Evolutionary conservation across 2,329 filamentous ascomycete genomes (phyloP).

Genomic region (Nemania serpens): DNA sequence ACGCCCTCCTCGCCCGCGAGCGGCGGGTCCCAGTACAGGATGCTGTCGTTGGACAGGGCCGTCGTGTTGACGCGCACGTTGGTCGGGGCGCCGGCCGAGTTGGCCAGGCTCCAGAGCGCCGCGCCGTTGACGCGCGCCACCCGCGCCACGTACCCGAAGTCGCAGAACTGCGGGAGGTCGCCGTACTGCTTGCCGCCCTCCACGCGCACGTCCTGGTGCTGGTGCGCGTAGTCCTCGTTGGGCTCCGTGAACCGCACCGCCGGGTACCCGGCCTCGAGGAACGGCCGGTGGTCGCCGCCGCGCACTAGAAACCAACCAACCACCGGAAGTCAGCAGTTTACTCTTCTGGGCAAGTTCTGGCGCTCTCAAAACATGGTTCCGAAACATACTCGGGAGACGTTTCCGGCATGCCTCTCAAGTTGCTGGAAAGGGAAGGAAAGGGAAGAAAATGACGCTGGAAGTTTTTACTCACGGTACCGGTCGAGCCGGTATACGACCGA

Average conservation of each 20-base stretch:
- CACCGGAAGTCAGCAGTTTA: no score
- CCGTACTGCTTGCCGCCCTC: slow-evolving; percentile 56
- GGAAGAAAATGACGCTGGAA: no score
- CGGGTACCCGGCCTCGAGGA: slow-evolving; percentile 59
- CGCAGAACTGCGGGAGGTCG: slow-evolving; percentile 60
- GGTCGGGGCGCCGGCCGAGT: slow-evolving; percentile 53
- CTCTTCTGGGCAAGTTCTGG: no score
- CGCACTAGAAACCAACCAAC: no score
- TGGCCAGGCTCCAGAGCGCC: slow-evolving; percentile 57
- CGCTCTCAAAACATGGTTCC: no score
- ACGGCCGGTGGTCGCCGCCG: slow-evolving; percentile 60
- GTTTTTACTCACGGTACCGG: no score
- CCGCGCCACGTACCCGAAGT: slow-evolving; percentile 58
- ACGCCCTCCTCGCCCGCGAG: slow-evolving; percentile 39
- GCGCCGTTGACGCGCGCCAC: slow-evolving; percentile 61
- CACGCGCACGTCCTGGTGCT: slow-evolving; percentile 59
- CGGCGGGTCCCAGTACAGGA: slow-evolving; percentile 55
- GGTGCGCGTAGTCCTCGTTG: slow-evolving; percentile 60
- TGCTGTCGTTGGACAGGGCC: slow-evolving; percentile 53
- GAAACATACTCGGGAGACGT: no score
- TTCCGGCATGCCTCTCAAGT: no score
- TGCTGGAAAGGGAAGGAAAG: no score
- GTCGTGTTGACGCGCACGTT: slow-evolving; percentile 56
- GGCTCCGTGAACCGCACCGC: slow-evolving; percentile 62
- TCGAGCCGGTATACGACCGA: slow-evolving; percentile 61